A percentile compares a stretch with the other conserved stretches of the same genome.
These are phyloP conservation scores for Cyclotella distinguenda DNA, from an alignment of 108 stramenopile genomes.

Conservation along the genomic window DNA sequence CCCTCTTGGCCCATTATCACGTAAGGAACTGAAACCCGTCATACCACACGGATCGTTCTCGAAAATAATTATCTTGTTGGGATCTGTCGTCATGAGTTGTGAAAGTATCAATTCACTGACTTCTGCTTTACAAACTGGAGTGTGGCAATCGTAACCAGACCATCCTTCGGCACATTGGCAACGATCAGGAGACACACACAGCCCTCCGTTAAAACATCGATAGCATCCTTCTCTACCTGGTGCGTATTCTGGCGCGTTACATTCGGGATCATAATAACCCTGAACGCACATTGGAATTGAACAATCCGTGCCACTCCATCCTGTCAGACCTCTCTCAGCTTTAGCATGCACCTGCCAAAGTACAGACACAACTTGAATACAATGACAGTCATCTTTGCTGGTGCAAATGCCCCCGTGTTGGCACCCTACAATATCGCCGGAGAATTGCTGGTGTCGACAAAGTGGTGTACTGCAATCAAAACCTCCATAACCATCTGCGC, in stretches of 20 bases:
- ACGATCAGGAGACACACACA: constrained; percentile 76
- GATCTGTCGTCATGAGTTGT: constrained; percentile 76
- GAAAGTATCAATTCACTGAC: constrained; percentile 49
- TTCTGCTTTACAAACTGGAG: constrained; percentile 78
- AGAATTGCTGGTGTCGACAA: constrained; percentile 68
- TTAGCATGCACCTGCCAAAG: constrained; percentile 57
- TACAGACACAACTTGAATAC: constrained; percentile 49
- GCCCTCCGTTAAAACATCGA: constrained; percentile 82
- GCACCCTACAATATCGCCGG: constrained; percentile 57
- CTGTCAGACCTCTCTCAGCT: constrained; percentile 64
- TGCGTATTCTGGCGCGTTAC: constrained; percentile 53
- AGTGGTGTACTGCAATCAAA: constrained; percentile 78
- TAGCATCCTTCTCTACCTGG: constrained; percentile 84
- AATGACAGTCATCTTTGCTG: constrained; percentile 70
- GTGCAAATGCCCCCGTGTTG: constrained; percentile 71
- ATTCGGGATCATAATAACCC: constrained; percentile 79
- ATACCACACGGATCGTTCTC: constrained; percentile 83
- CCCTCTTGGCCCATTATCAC: constrained; percentile 51
- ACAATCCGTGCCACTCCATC: constrained; percentile 81
- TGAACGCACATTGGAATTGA: constrained; percentile 83
- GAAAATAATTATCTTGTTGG: constrained; percentile 64
- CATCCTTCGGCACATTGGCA: constrained; percentile 82
- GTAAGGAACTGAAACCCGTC: constrained; percentile 33
- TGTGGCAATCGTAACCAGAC: constrained; percentile 83
- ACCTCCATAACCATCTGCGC: constrained; percentile 76